Evolutionary conservation across 2,329 filamentous ascomycete genomes (phyloP).

Genomic region (Xylariomycetidae sp.): DNA sequence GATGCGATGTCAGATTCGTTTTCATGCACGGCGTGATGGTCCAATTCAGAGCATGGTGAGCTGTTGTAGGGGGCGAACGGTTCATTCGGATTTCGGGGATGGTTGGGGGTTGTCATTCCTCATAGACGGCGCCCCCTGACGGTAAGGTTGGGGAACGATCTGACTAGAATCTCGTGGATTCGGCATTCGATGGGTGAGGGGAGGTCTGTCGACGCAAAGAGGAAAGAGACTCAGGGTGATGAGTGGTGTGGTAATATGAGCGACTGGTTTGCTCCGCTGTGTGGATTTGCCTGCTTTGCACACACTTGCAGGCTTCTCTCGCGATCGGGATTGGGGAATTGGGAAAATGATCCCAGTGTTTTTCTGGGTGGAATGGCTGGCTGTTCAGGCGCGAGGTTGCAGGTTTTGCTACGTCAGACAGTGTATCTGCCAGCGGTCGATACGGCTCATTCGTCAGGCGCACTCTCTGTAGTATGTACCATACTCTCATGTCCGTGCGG

Average conservation of each 20-base stretch:
- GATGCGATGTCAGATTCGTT: not conserved
- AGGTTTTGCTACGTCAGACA: constrained; percentile 15
- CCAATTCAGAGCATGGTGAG: not conserved
- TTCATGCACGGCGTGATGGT: not conserved
- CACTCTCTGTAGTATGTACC: no score
- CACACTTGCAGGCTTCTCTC: constrained; percentile 11
- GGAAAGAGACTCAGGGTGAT: constrained; percentile 7
- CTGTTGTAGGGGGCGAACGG: constrained; percentile 15
- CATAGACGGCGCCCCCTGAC: constrained; percentile 24
- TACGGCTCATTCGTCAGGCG: no score
- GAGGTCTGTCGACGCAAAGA: no score
- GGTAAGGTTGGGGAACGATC: constrained; percentile 21
- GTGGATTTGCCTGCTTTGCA: constrained; percentile 12
- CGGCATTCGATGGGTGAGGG: constrained; percentile 28
- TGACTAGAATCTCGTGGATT: constrained; percentile 22
- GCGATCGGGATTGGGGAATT: constrained; percentile 11
- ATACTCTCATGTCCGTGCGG: no score
- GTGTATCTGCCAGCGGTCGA: no score
- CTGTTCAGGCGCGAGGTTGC: constrained; percentile 17
- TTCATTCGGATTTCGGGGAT: constrained; percentile 17
- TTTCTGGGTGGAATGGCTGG: constrained; percentile 18
- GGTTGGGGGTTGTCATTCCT: constrained; percentile 27
- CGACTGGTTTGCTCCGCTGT: no score
- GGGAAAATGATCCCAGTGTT: constrained; percentile 11
- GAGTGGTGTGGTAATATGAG: not conserved